Conservation (phyloP, 176 grass and related monocot genomes). For the Avena atlantica region DNA sequence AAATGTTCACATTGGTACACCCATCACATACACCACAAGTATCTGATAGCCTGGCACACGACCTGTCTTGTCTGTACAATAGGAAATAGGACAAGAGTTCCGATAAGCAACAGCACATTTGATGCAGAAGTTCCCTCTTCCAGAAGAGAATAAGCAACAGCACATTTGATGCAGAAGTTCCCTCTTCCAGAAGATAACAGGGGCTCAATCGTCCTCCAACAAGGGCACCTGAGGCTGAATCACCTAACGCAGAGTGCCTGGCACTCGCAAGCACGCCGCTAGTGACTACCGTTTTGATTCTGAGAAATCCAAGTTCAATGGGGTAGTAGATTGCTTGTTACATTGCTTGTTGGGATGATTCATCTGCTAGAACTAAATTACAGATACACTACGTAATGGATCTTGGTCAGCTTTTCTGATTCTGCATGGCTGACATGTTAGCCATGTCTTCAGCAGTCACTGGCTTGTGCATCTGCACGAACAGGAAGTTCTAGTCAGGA, state of each 20-base stretch:
- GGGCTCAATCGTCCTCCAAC: not conserved
- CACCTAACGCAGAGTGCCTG: not conserved
- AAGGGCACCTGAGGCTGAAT: not conserved
- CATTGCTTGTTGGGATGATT: not conserved
- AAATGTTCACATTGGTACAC: not conserved
- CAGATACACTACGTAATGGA: not conserved
- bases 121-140: not conserved
- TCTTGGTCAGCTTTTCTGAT: constrained; percentile 47
- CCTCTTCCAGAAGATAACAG: not conserved
- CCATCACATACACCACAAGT: constrained; percentile 1
- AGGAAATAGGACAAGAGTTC: not conserved
- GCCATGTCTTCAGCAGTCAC: constrained; percentile 71
- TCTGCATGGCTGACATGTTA: constrained; percentile 48
- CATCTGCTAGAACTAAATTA: not conserved
- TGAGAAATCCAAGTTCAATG: not conserved
- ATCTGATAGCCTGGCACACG: constrained; percentile 7
- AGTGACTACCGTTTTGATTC: not conserved
- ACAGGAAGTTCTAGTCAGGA: constrained; percentile 44
- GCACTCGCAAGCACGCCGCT: not conserved
- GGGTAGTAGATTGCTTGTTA: constrained; percentile 18
- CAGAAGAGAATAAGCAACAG: not conserved
- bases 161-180: not conserved
- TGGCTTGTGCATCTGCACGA: constrained; percentile 84
- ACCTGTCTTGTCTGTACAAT: not conserved
- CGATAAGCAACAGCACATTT: not conserved